Evolutionary conservation across 73 alveolate genomes (phyloP).

Genomic region (Blepharisma stoltei): DNA sequence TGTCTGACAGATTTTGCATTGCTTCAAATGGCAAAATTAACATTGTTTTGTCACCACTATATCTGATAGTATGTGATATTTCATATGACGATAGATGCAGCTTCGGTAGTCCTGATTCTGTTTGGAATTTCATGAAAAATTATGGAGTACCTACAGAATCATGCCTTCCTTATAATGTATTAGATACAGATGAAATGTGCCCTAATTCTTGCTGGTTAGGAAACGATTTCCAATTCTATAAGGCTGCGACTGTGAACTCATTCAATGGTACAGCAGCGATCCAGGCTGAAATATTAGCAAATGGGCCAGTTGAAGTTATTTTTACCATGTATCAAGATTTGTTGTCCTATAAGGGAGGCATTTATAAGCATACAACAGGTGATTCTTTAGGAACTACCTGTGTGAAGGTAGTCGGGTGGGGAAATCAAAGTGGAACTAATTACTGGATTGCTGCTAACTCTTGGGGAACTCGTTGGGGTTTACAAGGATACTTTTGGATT

Average conservation of each 20-base stretch:
- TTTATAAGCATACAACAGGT: constrained; percentile 75
- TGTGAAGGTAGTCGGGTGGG: constrained; percentile 80
- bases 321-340: constrained; percentile 83
- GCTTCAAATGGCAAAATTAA: constrained; percentile 42
- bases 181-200: background rate
- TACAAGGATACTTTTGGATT: constrained; percentile 47
- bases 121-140: constrained; percentile 56
- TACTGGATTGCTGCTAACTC: constrained; percentile 89
- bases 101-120: constrained; percentile 80
- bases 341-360: constrained; percentile 67
- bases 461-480: constrained; percentile 86
- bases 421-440: constrained; percentile 56
- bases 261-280: background rate
- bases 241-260: background rate
- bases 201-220: background rate
- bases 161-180: background rate
- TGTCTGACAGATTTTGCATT: constrained; percentile 93
- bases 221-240: background rate
- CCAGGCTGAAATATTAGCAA: background rate
- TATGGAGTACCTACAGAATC: background rate
- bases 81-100: constrained; percentile 68
- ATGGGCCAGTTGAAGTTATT: constrained; percentile 38
- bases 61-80: constrained; percentile 61
- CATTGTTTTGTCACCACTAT: constrained; percentile 69
- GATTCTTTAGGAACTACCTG: constrained; percentile 76